A percentile compares a stretch with the other conserved stretches of the same genome.
Conservation (phyloP, 208 protist genomes). For the Crithidia fasciculata region DNA sequence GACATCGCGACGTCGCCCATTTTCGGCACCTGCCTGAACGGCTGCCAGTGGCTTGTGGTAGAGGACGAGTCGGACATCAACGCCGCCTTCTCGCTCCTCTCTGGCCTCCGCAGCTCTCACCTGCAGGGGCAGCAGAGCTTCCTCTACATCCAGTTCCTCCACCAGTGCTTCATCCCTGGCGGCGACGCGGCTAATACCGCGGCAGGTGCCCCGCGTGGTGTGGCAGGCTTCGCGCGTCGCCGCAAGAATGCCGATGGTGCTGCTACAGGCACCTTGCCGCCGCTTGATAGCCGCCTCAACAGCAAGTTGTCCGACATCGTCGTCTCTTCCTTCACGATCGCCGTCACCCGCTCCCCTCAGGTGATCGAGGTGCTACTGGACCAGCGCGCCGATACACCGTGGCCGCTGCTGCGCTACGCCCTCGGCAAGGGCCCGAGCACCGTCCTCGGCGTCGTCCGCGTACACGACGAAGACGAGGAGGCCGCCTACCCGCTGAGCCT, state of each 20-base stretch:
- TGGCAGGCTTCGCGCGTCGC: slow-evolving; percentile 9
- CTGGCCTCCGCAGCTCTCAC: neutral
- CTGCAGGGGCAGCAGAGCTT: slow-evolving; percentile 18
- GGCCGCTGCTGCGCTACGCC: slow-evolving; percentile 49
- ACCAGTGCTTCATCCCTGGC: slow-evolving; percentile 31
- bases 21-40: slow-evolving; percentile 51
- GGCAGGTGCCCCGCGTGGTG: neutral
- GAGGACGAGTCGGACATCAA: slow-evolving; percentile 35
- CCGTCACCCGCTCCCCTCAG: slow-evolving; percentile 19
- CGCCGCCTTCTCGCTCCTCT: slow-evolving; percentile 9
- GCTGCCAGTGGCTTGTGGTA: slow-evolving; percentile 41
- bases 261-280: neutral
- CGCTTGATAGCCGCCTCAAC: neutral
- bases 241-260: neutral
- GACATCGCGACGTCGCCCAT: slow-evolving; percentile 50
- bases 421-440: slow-evolving; percentile 50
- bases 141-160: slow-evolving; percentile 40
- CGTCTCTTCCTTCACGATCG: slow-evolving; percentile 50
- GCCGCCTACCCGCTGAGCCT: slow-evolving; percentile 46
- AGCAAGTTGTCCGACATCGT: slow-evolving; percentile 35
- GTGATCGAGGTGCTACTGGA: slow-evolving; percentile 42
- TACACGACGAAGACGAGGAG: slow-evolving; percentile 49
- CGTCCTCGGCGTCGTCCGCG: slow-evolving; percentile 27
- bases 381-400: slow-evolving; percentile 44
- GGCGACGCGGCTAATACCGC: neutral